Percentiles rank a stretch among this genome's conserved stretches.
phyloP scores from a whole-genome alignment of 768 basidiomycete genomes.

The Macrolepiota dolichaula region DNA sequence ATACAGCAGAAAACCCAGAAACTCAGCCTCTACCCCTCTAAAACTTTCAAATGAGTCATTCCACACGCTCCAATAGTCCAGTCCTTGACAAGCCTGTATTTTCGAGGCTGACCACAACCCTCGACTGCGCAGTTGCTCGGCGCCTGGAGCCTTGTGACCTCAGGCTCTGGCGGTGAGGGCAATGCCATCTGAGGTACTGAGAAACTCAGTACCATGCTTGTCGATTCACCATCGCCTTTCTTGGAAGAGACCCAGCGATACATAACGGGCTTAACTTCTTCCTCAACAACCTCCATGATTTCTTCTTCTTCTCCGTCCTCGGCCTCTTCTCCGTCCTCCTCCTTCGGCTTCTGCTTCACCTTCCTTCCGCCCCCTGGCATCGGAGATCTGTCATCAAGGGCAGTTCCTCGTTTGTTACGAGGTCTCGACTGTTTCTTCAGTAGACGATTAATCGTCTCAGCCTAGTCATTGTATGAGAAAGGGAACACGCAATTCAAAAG shows the following conservation, averaged over 20 bases:
- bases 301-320: constrained; percentile 33
- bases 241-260: constrained; percentile 73
- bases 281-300: constrained; percentile 26
- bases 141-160: constrained; percentile 14
- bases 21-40: constrained; percentile 33
- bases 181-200: constrained; percentile 12
- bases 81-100: constrained; percentile 65
- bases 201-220: constrained; percentile 11
- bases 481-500: not conserved
- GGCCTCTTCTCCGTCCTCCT: constrained; percentile 33
- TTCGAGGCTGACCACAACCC: constrained; percentile 53
- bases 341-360: constrained; percentile 37
- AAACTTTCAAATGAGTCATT: constrained; percentile 55
- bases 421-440: constrained; percentile 81
- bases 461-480: constrained; percentile 33
- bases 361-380: constrained; percentile 27
- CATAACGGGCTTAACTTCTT: constrained; percentile 44
- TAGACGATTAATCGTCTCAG: constrained; percentile 85
- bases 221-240: constrained; percentile 15
- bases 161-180: constrained; percentile 4
- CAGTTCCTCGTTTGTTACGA: constrained; percentile 55
- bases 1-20: not conserved
- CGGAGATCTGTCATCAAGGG: constrained; percentile 42
- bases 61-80: constrained; percentile 67
- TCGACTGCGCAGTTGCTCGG: constrained; percentile 47